phyloP scores from a whole-genome alignment of 2,329 filamentous ascomycete species.

The Cercospora brassicicola region DNA sequence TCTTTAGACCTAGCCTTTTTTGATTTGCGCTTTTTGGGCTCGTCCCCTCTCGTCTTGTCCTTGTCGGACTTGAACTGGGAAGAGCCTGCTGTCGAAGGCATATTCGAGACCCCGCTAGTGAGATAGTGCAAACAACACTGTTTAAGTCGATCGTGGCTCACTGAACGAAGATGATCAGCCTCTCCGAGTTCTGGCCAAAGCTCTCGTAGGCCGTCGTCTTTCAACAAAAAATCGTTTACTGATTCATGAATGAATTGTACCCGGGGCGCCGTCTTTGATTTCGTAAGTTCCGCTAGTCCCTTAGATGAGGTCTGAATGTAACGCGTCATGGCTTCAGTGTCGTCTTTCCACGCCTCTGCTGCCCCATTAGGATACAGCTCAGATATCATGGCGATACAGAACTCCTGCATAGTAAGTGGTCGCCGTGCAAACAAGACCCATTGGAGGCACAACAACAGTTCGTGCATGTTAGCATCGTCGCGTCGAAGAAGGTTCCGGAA shows the following conservation, averaged over 20 bases:
- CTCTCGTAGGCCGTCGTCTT: slow-evolving; percentile 36
- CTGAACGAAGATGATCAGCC: slow-evolving; percentile 23
- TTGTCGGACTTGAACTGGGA: no score
- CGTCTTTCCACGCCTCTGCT: slow-evolving; percentile 25
- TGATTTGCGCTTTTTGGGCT: no score
- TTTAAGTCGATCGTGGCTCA: background rate
- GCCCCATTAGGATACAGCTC: slow-evolving; percentile 26
- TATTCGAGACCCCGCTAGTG: no score
- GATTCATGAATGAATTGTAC: slow-evolving; percentile 60
- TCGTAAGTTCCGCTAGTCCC: slow-evolving; percentile 51
- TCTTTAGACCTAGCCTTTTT: no score
- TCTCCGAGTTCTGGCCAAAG: slow-evolving; percentile 35
- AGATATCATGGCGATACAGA: slow-evolving; percentile 48
- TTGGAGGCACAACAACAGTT: slow-evolving; percentile 51
- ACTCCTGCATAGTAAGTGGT: slow-evolving; percentile 48
- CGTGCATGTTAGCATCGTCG: slow-evolving; percentile 46
- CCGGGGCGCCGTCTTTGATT: slow-evolving; percentile 22
- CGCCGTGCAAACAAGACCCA: slow-evolving; percentile 55
- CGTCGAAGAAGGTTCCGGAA: slow-evolving; percentile 55
- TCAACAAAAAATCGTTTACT: slow-evolving; percentile 51
- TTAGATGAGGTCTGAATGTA: slow-evolving; percentile 51
- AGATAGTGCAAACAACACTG: background rate
- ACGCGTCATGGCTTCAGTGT: slow-evolving; percentile 30
- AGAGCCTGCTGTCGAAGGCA: no score
- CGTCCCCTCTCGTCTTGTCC: no score